A percentile compares a stretch with the other conserved stretches of the same genome.
Evolutionary conservation across 805 yeast species (phyloP).

Genomic region (Metschnikowia similis): DNA sequence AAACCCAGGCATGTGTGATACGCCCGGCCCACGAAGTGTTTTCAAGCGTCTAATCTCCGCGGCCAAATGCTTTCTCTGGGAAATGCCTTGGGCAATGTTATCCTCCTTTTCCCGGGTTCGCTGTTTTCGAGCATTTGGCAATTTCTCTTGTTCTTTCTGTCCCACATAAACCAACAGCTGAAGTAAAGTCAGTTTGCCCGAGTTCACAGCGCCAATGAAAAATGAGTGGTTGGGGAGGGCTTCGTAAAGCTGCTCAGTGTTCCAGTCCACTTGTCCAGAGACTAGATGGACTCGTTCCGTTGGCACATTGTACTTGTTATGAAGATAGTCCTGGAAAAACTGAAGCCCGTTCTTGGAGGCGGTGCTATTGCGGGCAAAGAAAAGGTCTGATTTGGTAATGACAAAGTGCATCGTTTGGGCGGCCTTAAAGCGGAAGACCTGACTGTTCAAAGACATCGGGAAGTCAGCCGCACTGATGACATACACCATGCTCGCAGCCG

Average conservation of each 20-base stretch:
- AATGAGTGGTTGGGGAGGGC: constrained; percentile 40
- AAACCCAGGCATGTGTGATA: constrained; percentile 61
- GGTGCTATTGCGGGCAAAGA: constrained; percentile 30
- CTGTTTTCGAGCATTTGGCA: constrained; percentile 13
- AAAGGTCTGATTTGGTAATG: constrained; percentile 42
- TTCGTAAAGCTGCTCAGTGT: constrained; percentile 34
- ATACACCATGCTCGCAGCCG: constrained; percentile 47
- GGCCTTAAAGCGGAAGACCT: constrained; percentile 30
- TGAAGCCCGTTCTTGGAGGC: constrained; percentile 23
- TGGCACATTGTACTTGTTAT: constrained; percentile 26
- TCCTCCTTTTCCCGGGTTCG: constrained; percentile 8
- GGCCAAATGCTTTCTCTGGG: neutral
- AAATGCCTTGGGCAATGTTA: neutral
- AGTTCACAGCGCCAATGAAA: constrained; percentile 62
- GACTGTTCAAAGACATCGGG: constrained; percentile 53
- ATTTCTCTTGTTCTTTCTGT: constrained; percentile 4
- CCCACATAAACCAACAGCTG: constrained; percentile 37
- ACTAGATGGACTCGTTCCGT: constrained; percentile 42
- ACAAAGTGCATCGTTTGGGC: constrained; percentile 37
- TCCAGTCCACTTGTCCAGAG: constrained; percentile 55
- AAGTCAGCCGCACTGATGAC: constrained; percentile 67
- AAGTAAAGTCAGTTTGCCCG: constrained; percentile 65
- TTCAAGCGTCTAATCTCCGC: constrained; percentile 16
- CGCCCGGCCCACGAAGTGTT: constrained; percentile 40
- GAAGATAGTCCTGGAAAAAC: constrained; percentile 34